Conservation (phyloP, 1,139 yeast genomes). For the Saccharomyces hybrid region DNA sequence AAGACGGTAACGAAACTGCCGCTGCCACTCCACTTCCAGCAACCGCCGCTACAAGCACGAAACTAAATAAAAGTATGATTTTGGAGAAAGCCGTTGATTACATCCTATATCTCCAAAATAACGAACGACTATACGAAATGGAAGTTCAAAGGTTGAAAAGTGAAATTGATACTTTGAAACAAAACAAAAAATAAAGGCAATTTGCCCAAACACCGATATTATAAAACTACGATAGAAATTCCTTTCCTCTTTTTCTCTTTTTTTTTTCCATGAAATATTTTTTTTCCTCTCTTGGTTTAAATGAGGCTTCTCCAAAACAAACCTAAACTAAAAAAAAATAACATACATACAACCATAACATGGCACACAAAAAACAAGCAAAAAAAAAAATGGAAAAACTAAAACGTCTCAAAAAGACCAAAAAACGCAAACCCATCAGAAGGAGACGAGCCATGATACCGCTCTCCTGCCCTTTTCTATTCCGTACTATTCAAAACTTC, state of each 20-base stretch:
- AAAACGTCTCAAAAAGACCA: neutral
- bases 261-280: neutral
- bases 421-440: neutral
- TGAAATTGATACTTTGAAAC: constrained; percentile 28
- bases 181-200: constrained; percentile 2
- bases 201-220: neutral
- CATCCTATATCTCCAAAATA: constrained; percentile 43
- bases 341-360: neutral
- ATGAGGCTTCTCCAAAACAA: neutral
- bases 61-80: constrained; percentile 56
- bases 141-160: constrained; percentile 31
- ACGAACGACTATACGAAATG: constrained; percentile 34
- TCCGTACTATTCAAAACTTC: neutral
- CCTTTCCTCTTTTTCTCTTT: neutral
- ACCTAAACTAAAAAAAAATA: neutral
- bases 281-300: neutral
- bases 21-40: constrained; percentile 4
- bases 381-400: neutral
- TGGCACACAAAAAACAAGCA: neutral
- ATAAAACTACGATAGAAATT: neutral
- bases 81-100: constrained; percentile 61
- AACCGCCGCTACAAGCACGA: constrained; percentile 26
- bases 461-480: neutral
- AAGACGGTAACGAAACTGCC: constrained; percentile 2
- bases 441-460: neutral